phyloP scores from a whole-genome alignment of 345 rosid species.

The Chamaenerion angustifolium region DNA sequence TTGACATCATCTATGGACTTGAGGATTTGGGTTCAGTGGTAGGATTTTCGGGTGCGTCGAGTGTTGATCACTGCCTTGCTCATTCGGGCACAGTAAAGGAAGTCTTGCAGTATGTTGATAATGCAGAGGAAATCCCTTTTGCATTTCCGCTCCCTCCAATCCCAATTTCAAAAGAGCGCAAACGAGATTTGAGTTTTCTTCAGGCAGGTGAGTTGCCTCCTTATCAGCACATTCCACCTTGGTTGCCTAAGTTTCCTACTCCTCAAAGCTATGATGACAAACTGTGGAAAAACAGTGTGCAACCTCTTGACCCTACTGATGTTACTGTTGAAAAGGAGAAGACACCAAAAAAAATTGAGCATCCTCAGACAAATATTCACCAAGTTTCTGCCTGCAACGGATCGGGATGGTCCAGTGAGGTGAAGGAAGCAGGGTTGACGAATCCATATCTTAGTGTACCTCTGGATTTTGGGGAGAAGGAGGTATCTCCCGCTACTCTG shows the following conservation, averaged over 20 bases:
- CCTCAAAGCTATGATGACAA: too few relatives aligned
- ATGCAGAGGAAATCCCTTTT: conserved; percentile 42
- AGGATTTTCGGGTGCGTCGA: conserved; percentile 54
- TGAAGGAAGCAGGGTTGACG: conserved; percentile 17
- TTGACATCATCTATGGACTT: conserved; percentile 59
- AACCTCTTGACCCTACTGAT: too few relatives aligned
- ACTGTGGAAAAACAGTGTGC: too few relatives aligned
- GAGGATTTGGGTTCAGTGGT: conserved; percentile 47
- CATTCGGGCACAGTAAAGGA: conserved; percentile 51
- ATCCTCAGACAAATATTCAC: conserved; percentile 24
- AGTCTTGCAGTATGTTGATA: conserved; percentile 39
- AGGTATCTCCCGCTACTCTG: conserved; percentile 31
- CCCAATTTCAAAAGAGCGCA: conserved; percentile 40
- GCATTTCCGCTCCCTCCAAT: conserved; percentile 46
- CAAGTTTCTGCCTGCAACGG: conserved; percentile 23
- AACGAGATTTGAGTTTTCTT: conserved; percentile 29
- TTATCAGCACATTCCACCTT: conserved; percentile 54
- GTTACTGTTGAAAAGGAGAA: conserved; percentile 15
- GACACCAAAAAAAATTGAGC: conserved; percentile 15
- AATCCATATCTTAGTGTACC: conserved; percentile 66
- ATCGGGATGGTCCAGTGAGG: conserved; percentile 16
- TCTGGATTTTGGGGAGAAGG: conserved; percentile 44
- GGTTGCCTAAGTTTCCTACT: conserved; percentile 71
- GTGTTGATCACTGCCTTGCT: conserved; percentile 42
- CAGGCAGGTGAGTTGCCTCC: conserved; percentile 54